Evolutionary conservation across 257 asterid species (phyloP).

Genomic region (Fraxinus anomala): DNA sequence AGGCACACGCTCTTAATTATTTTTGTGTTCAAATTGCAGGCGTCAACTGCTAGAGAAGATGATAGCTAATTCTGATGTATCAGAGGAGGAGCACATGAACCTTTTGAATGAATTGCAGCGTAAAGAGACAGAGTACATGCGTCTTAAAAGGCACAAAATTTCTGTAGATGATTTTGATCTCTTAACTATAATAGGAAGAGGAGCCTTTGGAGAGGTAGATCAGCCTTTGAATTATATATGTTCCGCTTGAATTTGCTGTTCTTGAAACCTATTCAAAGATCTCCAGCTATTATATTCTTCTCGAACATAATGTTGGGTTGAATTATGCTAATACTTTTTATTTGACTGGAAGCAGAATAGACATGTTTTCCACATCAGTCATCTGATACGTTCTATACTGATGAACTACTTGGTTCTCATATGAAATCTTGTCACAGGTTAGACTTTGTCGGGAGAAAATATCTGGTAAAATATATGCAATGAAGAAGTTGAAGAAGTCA

Average conservation of each 20-base stretch:
- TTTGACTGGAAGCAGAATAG: not conserved
- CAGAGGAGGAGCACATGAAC: slow-evolving; percentile 72
- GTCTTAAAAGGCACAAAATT: slow-evolving; percentile 72
- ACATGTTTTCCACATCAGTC: not conserved
- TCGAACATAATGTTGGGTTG: not conserved
- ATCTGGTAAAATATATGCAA: slow-evolving; percentile 72
- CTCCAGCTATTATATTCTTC: not conserved
- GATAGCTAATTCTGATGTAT: slow-evolving; percentile 54
- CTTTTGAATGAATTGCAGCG: slow-evolving; percentile 71
- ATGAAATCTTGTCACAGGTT: slow-evolving; percentile 52
- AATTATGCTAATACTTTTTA: not conserved
- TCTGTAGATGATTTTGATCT: slow-evolving; percentile 80
- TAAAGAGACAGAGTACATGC: slow-evolving; percentile 77
- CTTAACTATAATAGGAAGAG: slow-evolving; percentile 73
- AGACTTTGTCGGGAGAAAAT: slow-evolving; percentile 71
- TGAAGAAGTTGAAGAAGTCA: slow-evolving; percentile 85
- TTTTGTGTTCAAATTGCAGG: slow-evolving; percentile 40
- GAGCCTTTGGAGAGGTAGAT: slow-evolving; percentile 91
- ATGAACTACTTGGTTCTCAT: slow-evolving; percentile 24
- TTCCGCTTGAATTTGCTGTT: not conserved
- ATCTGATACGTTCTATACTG: not conserved
- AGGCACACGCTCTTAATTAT: not conserved
- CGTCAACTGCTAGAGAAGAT: slow-evolving; percentile 58
- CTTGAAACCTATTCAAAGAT: not conserved
- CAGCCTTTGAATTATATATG: slow-evolving; percentile 1